Conservation (phyloP, 805 yeast species). For the Tetrapisispora arboricola region DNA sequence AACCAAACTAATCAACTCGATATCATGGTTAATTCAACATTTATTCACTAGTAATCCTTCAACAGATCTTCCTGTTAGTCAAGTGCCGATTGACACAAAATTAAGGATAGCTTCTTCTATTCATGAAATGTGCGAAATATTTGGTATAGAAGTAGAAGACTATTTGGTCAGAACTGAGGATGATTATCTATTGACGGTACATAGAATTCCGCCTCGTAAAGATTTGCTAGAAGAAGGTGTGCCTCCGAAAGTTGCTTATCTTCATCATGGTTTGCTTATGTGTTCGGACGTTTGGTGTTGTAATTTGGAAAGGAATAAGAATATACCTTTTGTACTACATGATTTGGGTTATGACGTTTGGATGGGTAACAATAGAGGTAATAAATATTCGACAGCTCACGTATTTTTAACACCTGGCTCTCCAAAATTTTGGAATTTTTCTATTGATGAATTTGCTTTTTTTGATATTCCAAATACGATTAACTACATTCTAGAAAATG, state of each 20-base stretch:
- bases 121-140: slow-evolving; percentile 53
- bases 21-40: background rate
- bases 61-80: slow-evolving; percentile 7
- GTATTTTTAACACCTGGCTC: slow-evolving; percentile 33
- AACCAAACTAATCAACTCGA: background rate
- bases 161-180: slow-evolving; percentile 72
- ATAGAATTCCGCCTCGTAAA: slow-evolving; percentile 44
- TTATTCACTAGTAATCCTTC: background rate
- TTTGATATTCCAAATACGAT: slow-evolving; percentile 82
- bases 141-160: slow-evolving; percentile 64
- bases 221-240: slow-evolving; percentile 18
- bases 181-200: slow-evolving; percentile 65
- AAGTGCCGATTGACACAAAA: slow-evolving; percentile 12
- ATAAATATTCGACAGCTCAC: slow-evolving; percentile 85
- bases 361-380: slow-evolving; percentile 89
- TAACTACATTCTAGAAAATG: slow-evolving; percentile 52
- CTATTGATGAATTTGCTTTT: slow-evolving; percentile 83
- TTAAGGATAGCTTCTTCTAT: slow-evolving; percentile 37
- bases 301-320: slow-evolving; percentile 35
- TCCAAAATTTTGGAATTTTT: slow-evolving; percentile 71
- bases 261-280: slow-evolving; percentile 90
- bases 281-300: slow-evolving; percentile 75
- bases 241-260: slow-evolving; percentile 46
- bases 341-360: slow-evolving; percentile 89
- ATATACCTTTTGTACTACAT: slow-evolving; percentile 65